Conservation (phyloP, 2,329 filamentous ascomycete species). For the Fusarium nisikadoi region DNA sequence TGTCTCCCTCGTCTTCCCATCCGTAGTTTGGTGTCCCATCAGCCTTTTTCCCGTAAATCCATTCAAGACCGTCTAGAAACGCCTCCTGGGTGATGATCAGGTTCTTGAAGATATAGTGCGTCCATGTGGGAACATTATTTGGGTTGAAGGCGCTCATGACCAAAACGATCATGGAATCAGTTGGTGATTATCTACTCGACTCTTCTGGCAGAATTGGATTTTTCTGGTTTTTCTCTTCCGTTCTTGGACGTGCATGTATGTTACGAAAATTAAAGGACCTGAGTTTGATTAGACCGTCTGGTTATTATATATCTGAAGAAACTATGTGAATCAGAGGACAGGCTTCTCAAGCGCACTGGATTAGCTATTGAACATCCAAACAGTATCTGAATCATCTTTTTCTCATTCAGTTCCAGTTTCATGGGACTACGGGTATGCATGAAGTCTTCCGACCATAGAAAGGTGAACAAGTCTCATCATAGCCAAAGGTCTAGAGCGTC, state of each 20-base stretch:
- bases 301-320: background rate
- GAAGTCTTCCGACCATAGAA: no score
- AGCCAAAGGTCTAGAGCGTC: rapidly evolving
- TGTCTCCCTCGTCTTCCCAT: background rate
- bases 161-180: no score
- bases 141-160: background rate
- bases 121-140: background rate
- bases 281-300: background rate
- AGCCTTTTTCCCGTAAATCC: background rate
- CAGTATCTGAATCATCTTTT: background rate
- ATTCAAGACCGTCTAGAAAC: background rate
- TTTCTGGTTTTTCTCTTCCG: background rate
- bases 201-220: background rate
- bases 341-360: rapidly evolving
- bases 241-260: background rate
- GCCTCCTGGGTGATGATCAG: background rate
- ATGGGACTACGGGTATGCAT: rapidly evolving
- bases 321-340: background rate
- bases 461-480: rapidly evolving
- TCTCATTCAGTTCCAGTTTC: no score
- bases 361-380: rapidly evolving
- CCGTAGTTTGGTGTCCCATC: background rate
- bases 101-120: background rate
- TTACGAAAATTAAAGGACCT: rapidly evolving
- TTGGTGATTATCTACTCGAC: background rate